phyloP scores from a whole-genome alignment of 2,329 filamentous ascomycete species.

The Cordyceps cateniannulata region DNA sequence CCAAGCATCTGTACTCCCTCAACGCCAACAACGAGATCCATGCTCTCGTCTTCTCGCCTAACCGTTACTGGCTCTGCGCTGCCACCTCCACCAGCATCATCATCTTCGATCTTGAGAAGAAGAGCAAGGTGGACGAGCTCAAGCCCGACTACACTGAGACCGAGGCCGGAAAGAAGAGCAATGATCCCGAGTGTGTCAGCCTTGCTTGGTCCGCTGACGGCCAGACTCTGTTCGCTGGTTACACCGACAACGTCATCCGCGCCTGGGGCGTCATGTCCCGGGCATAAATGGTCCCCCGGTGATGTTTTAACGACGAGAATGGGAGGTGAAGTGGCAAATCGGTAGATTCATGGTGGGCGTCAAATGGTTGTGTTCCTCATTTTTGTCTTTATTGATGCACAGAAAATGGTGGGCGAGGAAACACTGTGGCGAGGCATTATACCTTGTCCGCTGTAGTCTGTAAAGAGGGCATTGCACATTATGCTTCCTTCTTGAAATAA shows the following conservation, averaged over 20 bases:
- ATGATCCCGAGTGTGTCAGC: slow-evolving; percentile 95
- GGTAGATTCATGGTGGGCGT: slow-evolving; percentile 42
- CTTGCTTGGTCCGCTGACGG: slow-evolving; percentile 97
- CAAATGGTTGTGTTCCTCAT: slow-evolving; percentile 40
- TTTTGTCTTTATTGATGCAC: slow-evolving; percentile 36
- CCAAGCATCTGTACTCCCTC: slow-evolving; percentile 99
- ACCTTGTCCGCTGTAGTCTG: slow-evolving; percentile 32
- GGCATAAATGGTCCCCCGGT: slow-evolving; percentile 50
- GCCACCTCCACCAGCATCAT: slow-evolving; percentile 97
- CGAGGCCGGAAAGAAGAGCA: slow-evolving; percentile 95
- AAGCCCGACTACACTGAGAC: slow-evolving; percentile 97
- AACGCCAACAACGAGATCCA: slow-evolving; percentile 99
- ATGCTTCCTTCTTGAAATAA: slow-evolving; percentile 34
- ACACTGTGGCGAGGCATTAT: slow-evolving; percentile 30
- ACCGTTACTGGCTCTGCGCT: slow-evolving; percentile 99
- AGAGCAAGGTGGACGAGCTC: slow-evolving; percentile 99
- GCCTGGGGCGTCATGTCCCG: slow-evolving; percentile 97
- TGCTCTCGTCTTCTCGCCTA: slow-evolving; percentile 99
- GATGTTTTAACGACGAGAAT: slow-evolving; percentile 19
- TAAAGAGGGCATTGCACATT: slow-evolving; percentile 32
- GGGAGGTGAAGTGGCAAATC: slow-evolving; percentile 17
- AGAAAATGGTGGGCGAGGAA: slow-evolving; percentile 28
- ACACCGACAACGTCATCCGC: slow-evolving; percentile 99
- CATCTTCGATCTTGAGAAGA: slow-evolving; percentile 99
- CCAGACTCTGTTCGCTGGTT: slow-evolving; percentile 98